Evolutionary conservation across 2,329 filamentous ascomycete species (phyloP), one percentile per base, ranked within the genome.

Genomic region (Cytospora piceae): DNA sequence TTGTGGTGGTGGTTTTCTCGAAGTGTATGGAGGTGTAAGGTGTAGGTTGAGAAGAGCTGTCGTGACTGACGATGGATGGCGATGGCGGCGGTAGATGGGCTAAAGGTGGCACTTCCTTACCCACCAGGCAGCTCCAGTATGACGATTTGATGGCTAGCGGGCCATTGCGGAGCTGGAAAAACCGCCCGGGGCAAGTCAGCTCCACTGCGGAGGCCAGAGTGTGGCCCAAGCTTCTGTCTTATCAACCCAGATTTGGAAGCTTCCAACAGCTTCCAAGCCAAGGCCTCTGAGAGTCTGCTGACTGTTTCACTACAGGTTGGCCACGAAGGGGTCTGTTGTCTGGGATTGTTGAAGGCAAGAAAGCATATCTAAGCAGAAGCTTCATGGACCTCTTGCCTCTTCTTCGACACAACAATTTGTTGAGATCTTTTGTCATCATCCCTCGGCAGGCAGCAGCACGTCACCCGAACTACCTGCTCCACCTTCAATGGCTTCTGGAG

Each of bases 141-240:
- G 65, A 67, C 61, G 63, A 67, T 59, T 67, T 42, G 61, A 58
- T 57, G 55, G 57, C 58, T 53, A 59, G 61, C 46, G 51, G 42
- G 39, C 42, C 12, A 58, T 24, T 42, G 37, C 53, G 53, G 39
- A 53, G 53, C 61, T 63, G 61, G 61, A 63, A 63, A 53, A 63
- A 63, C 61, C 32, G 53, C 39, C 61, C 61, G 61, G 61, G 61
- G 53, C 61, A 54, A 63, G 49, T 63, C 61, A 64, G 61, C 57
- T 63, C 61, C 65, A 58, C 61, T 46, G 51, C 14, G 55, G 56
- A 63, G 60, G 68, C 61, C 67, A 57, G 64, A 64, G 61, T 60
- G 46, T 63, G 64, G 69, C 67, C 68, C 68, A 68, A 70, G 69
- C 69, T 71, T 62, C 57, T 70, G 57, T 60, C 61, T 65, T 70